A percentile compares a stretch with the other conserved stretches of the same genome.
Conservation (phyloP, 768 basidiomycete genomes). For the Russula abietina region DNA sequence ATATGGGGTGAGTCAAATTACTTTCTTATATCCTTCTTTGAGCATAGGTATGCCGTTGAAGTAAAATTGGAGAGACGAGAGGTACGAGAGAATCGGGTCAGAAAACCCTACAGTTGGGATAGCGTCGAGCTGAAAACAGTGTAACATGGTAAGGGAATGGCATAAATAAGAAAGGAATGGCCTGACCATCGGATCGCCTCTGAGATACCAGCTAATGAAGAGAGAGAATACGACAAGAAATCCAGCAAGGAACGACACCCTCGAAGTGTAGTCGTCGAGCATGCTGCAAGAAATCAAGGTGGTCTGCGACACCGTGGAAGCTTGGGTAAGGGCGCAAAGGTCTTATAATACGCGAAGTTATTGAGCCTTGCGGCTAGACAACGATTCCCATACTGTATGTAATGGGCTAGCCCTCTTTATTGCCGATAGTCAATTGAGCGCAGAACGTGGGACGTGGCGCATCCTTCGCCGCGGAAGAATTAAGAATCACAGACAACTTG, state of each 20-base stretch:
- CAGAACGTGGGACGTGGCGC: too few species aligned
- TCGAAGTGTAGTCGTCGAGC: not conserved
- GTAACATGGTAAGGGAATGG: not conserved
- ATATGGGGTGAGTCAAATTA: not conserved
- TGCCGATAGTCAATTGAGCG: too few species aligned
- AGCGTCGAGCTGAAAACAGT: not conserved
- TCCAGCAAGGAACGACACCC: not conserved
- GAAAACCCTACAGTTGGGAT: slow-evolving; percentile 2
- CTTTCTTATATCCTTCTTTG: slow-evolving; percentile 5
- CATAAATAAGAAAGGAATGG: not conserved
- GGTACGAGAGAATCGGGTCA: slow-evolving; percentile 29
- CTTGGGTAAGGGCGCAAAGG: too few species aligned
- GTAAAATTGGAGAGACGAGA: not conserved
- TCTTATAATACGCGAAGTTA: too few species aligned
- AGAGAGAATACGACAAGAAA: not conserved
- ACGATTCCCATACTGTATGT: too few species aligned
- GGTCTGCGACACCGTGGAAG: too few species aligned
- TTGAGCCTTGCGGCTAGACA: too few species aligned
- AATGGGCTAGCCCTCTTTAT: too few species aligned
- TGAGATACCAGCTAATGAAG: not conserved
- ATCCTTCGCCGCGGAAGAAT: too few species aligned
- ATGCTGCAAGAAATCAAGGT: not conserved
- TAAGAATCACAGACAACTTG: too few species aligned
- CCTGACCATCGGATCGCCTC: not conserved
- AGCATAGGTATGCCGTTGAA: not conserved